A percentile compares a stretch with the other conserved stretches of the same genome.
These are phyloP conservation scores for Geotrichum australiense DNA, from an alignment of 1,139 yeast genomes.

Conservation along the genomic window DNA sequence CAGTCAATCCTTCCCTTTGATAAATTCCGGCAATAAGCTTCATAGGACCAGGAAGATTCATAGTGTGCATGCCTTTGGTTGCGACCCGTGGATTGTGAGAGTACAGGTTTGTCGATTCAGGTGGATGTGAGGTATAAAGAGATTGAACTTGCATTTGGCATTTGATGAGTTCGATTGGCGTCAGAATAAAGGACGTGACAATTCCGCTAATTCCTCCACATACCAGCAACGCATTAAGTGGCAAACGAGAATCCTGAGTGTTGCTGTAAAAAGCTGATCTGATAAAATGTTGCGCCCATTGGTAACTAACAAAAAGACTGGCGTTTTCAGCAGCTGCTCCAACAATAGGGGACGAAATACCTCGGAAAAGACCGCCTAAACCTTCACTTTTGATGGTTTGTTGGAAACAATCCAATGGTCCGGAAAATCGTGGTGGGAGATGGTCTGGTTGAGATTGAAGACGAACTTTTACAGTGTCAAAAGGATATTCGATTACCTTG, in stretches of 20 bases:
- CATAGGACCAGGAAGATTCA: conserved; percentile 10
- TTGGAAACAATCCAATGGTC: conserved; percentile 55
- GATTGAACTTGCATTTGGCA: conserved; percentile 77
- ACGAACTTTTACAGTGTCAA: conserved; percentile 86
- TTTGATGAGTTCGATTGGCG: conserved; percentile 85
- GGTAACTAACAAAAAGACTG: conserved; percentile 58
- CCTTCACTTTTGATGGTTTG: conserved; percentile 65
- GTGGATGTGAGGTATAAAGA: conserved; percentile 8
- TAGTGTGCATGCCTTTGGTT: conserved; percentile 7
- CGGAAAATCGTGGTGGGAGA: conserved; percentile 38
- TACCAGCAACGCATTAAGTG: conserved; percentile 31
- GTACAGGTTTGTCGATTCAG: not conserved
- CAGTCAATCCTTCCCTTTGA: conserved; percentile 48
- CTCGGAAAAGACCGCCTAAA: conserved; percentile 50
- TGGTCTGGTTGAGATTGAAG: conserved; percentile 63
- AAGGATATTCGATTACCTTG: conserved; percentile 81
- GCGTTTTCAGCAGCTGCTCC: conserved; percentile 90
- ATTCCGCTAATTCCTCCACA: conserved; percentile 84
- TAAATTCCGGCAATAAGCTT: conserved; percentile 11
- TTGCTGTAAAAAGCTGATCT: conserved; percentile 18
- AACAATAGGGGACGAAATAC: conserved; percentile 69
- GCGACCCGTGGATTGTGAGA: conserved; percentile 11
- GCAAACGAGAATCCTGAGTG: conserved; percentile 9
- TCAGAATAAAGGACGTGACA: conserved; percentile 71
- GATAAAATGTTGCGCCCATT: conserved; percentile 39